Percentiles rank a stretch among this genome's conserved stretches.
These are phyloP conservation scores for Alternaria sp. DNA, from an alignment of 2,329 filamentous ascomycete species.

Conservation along the genomic window DNA sequence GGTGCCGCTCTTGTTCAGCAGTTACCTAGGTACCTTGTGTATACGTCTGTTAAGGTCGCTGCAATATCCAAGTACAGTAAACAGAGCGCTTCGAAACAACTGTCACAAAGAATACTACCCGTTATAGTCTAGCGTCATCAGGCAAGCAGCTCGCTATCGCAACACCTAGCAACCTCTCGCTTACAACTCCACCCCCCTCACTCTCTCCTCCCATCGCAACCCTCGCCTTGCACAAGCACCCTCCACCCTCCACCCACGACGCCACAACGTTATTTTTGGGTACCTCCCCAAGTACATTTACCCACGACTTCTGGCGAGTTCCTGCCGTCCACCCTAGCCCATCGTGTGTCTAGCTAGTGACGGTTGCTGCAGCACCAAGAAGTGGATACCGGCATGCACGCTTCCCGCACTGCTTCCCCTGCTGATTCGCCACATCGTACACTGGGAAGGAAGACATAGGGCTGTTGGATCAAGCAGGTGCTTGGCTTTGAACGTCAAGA, in stretches of 20 bases:
- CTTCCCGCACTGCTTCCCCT: not conserved
- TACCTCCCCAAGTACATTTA: not conserved
- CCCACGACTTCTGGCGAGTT: not conserved
- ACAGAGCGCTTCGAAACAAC: not conserved
- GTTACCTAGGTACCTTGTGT: not conserved
- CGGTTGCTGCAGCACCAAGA: not conserved
- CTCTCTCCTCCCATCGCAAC: not conserved
- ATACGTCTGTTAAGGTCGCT: no score
- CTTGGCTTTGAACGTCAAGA: not conserved
- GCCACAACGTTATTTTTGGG: not conserved
- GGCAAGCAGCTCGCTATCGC: not conserved
- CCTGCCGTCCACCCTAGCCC: not conserved
- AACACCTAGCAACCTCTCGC: not conserved
- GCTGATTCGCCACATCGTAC: not conserved
- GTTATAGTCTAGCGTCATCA: not conserved
- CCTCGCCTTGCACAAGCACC: not conserved
- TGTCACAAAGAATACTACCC: not conserved
- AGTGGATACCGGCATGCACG: not conserved
- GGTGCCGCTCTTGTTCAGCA: not conserved
- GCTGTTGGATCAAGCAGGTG: not conserved
- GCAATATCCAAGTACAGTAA: no score
- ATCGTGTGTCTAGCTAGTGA: not conserved
- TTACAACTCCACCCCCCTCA: not conserved
- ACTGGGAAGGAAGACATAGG: not conserved
- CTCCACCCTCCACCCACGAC: not conserved